Base-by-base conservation (phyloP, 2,329 filamentous ascomycete species). In the Didymella glomerata region DNA sequence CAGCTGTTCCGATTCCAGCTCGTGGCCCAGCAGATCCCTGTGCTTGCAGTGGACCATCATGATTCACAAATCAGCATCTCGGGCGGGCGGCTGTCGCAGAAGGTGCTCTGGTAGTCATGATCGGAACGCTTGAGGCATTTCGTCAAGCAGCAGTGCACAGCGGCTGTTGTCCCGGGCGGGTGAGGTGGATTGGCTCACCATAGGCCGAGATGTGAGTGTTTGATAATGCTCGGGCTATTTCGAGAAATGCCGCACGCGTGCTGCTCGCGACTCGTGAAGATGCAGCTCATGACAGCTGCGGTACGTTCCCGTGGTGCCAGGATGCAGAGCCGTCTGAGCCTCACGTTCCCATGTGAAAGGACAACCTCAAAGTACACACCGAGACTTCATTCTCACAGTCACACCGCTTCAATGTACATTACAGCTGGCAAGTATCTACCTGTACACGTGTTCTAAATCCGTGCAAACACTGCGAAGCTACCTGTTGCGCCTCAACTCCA, bases 1-100 rank as follows among this genome's bases (percentile, higher is more conserved):
- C 52, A 52, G 47, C 46, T 55, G 64, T 68, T 71, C 71, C 71
- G 70, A 65, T 71, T 68, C 63, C 62, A 69, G 66, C 61, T 70
- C 71, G 71, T 70, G 57, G 42, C 52, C 42, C 60, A 57, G 50
- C 42, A 53, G 34, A 58, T 63, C 62, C 62, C 55, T 56, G 52
- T 57, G 64, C 59, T 47, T 45, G 25, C 49, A 61, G 56, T 64
- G 57, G 61, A 48, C 44, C 53, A 61, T 48, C 45, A 50, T 51
- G 42, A 63, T 61, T 57, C 55, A 54, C 57, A 59, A 52, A 57
- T 61, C 63, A 68, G 30, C 51, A 46, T 41, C 52, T 69, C 71
- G 71, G 71, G 61, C 63, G 56, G 69, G 60, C 62, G 69, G 70
- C 58, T 57, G 60, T 62, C 42, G 54, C 54, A 61, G 48, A 54